phyloP scores from a whole-genome alignment of 495 filamentous ascomycete genomes.

The Pseudomonodictys pantanalensis region DNA sequence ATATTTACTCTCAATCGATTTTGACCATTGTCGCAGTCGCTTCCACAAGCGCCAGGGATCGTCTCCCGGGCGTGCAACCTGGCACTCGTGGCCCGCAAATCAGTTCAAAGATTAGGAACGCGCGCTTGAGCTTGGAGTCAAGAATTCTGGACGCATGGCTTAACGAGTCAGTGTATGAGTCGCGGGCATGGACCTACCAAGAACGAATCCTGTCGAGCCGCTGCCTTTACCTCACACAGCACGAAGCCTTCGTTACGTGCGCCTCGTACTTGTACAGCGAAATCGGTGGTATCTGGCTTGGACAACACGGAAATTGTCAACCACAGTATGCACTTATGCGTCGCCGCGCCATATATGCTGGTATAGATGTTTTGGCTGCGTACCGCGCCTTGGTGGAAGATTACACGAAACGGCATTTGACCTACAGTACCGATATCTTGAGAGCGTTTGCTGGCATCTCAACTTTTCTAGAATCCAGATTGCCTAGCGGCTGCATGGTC shows the following conservation, averaged over 20 bases:
- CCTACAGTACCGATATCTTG: background rate
- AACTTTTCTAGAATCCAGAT: background rate
- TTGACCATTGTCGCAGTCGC: background rate
- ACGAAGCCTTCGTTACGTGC: background rate
- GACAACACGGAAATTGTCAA: background rate
- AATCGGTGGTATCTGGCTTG: background rate
- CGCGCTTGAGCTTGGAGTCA: background rate
- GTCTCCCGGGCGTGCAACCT: background rate
- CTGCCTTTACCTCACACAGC: background rate
- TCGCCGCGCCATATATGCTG: background rate
- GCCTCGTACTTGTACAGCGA: background rate
- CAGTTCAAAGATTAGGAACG: background rate
- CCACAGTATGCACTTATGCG: background rate
- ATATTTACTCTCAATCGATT: background rate
- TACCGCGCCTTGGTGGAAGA: background rate
- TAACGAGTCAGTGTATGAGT: background rate
- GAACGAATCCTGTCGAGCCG: conserved; percentile 4
- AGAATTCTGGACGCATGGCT: background rate
- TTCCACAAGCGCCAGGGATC: background rate
- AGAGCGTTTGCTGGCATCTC: background rate
- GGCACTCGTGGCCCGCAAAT: background rate
- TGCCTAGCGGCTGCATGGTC: background rate
- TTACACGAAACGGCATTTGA: background rate
- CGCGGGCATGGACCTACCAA: conserved; percentile 13
- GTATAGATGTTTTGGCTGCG: background rate